Evolutionary conservation across 2,329 filamentous ascomycete species (phyloP).

Genomic region (Colletotrichum spaethianum): DNA sequence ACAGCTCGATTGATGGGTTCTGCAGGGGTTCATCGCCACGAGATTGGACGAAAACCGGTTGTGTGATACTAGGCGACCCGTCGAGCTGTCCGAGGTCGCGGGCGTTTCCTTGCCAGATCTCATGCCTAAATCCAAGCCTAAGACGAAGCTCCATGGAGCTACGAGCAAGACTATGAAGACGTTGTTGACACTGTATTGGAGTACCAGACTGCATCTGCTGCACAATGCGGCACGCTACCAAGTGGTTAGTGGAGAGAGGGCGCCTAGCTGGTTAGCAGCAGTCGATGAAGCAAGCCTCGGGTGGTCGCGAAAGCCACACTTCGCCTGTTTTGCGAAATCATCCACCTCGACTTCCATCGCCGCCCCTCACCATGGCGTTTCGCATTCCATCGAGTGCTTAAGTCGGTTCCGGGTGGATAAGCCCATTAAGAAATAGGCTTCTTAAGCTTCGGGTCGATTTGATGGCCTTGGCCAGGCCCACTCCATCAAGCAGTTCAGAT

Average conservation of each 20-base stretch:
- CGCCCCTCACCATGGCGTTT: conserved; percentile 23
- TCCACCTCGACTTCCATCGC: not conserved
- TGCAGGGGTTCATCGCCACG: not conserved
- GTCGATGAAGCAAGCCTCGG: conserved; percentile 23
- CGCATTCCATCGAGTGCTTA: conserved; percentile 4
- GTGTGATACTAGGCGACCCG: not conserved
- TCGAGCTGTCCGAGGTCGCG: not conserved
- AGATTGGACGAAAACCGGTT: conserved; percentile 22
- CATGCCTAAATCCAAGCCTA: conserved; percentile 20
- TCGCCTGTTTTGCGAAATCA: conserved; percentile 10
- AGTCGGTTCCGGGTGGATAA: conserved; percentile 6
- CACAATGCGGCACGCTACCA: not conserved
- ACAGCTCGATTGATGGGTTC: not conserved
- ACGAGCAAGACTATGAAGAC: not conserved
- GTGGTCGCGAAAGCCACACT: conserved; percentile 32
- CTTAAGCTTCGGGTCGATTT: conserved; percentile 9
- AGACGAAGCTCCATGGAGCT: conserved; percentile 17
- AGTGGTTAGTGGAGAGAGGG: conserved; percentile 1
- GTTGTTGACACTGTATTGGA: not conserved
- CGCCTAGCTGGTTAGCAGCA: conserved; percentile 24
- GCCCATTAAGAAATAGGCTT: conserved; percentile 15
- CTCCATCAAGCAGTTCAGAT: conserved; percentile 10
- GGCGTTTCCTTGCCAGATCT: not conserved
- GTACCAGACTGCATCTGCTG: not conserved
- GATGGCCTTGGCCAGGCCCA: not conserved